A percentile compares a stretch with the other conserved stretches of the same genome.
phyloP scores from a whole-genome alignment of 805 yeast genomes.

The Geotrichum ghanense region DNA sequence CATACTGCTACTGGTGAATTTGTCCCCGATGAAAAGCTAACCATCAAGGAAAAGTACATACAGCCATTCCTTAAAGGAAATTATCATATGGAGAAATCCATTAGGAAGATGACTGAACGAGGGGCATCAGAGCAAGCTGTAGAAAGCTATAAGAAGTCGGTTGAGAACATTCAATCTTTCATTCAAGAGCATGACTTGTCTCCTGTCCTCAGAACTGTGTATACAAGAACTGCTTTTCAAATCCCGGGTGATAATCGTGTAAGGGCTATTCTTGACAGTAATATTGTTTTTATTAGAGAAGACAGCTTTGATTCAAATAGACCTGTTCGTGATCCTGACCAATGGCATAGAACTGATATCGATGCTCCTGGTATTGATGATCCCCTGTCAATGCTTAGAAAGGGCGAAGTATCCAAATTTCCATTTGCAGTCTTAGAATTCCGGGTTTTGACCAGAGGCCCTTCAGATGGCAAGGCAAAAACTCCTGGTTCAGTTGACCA shows the following conservation, averaged over 20 bases:
- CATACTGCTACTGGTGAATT: conserved; percentile 22
- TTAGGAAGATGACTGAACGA: conserved; percentile 51
- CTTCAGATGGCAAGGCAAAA: conserved; percentile 19
- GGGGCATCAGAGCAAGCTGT: conserved; percentile 43
- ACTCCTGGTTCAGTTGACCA: conserved; percentile 24
- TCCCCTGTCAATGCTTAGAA: conserved; percentile 64
- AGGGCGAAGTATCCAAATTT: conserved; percentile 75
- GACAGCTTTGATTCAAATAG: conserved; percentile 74
- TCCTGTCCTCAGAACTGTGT: conserved; percentile 78
- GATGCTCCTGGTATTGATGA: conserved; percentile 59
- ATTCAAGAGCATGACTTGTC: conserved; percentile 57
- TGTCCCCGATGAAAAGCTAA: conserved; percentile 48
- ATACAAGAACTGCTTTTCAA: conserved; percentile 91
- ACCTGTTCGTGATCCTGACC: conserved; percentile 79
- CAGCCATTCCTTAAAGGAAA: conserved; percentile 56
- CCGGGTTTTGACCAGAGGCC: conserved; percentile 29
- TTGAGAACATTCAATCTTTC: conserved; percentile 49
- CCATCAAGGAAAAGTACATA: conserved; percentile 71
- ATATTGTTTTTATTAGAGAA: conserved; percentile 78
- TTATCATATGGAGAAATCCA: conserved; percentile 37
- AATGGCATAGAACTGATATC: conserved; percentile 89
- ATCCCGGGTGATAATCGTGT: conserved; percentile 95
- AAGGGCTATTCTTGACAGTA: conserved; percentile 82
- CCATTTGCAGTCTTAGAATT: conserved; percentile 77
- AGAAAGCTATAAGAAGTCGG: conserved; percentile 40